phyloP scores from a whole-genome alignment of 2,329 filamentous ascomycete species.

The Curvularia lunata region DNA sequence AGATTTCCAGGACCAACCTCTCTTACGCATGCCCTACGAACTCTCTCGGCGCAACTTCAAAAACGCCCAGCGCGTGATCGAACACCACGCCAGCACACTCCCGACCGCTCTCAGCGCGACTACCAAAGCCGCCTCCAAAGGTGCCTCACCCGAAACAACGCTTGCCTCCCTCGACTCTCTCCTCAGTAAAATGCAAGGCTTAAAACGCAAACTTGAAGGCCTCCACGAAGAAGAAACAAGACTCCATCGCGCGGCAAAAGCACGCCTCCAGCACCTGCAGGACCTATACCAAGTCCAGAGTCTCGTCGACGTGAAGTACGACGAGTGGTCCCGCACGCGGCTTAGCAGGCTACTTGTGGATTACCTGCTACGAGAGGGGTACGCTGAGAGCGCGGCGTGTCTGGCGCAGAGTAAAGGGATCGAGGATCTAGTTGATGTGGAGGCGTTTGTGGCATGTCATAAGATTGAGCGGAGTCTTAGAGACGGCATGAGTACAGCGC shows the following conservation, averaged over 20 bases:
- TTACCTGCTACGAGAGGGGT: constrained; percentile 85
- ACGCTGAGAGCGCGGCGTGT: constrained; percentile 75
- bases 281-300: constrained; percentile 80
- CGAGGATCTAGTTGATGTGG: constrained; percentile 82
- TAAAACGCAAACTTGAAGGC: constrained; percentile 84
- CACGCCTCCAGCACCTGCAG: constrained; percentile 79
- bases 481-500: constrained; percentile 69
- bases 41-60: constrained; percentile 95
- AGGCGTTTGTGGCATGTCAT: constrained; percentile 84
- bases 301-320: constrained; percentile 91
- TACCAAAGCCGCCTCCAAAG: constrained; percentile 67
- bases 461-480: constrained; percentile 76
- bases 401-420: constrained; percentile 79
- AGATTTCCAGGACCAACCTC: constrained; percentile 79
- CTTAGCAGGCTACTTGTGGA: constrained; percentile 90
- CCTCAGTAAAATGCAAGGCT: constrained; percentile 79
- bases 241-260: constrained; percentile 76
- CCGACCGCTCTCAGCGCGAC: constrained; percentile 63
- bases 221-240: constrained; percentile 80
- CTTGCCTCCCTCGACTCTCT: constrained; percentile 83
- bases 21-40: constrained; percentile 90
- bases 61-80: constrained; percentile 76
- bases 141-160: constrained; percentile 50
- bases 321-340: constrained; percentile 82
- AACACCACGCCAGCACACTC: constrained; percentile 70